Conservation (phyloP, 2,329 filamentous ascomycete genomes). For the Ophiocordyceps robertsii region DNA sequence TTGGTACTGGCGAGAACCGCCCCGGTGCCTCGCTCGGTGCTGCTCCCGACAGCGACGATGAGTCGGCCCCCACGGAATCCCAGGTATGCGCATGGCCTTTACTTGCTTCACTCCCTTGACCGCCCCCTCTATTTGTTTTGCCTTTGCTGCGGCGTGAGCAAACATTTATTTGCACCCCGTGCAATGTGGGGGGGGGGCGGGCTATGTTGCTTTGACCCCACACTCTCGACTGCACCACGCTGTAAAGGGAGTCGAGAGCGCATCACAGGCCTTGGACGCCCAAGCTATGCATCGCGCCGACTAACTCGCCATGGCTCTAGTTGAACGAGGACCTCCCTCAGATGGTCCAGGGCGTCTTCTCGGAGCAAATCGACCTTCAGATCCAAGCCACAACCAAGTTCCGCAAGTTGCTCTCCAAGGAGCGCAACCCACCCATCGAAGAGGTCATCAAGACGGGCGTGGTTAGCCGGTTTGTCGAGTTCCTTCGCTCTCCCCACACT, state of each 20-base stretch:
- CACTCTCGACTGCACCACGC: conserved; percentile 9
- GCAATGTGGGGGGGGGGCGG: conserved; percentile 19
- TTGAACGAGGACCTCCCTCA: conserved; percentile 94
- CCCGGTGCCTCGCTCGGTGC: conserved; percentile 75
- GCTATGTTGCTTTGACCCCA: conserved; percentile 12
- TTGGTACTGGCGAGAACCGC: conserved; percentile 66
- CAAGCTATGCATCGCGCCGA: neutral
- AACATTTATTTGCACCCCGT: conserved; percentile 5
- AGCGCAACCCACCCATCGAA: conserved; percentile 97
- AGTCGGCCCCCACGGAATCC: conserved; percentile 83
- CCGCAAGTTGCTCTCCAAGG: conserved; percentile 93
- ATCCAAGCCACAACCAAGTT: conserved; percentile 98
- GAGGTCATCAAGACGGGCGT: conserved; percentile 99
- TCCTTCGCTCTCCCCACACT: conserved; percentile 93
- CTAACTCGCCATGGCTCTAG: conserved; percentile 30
- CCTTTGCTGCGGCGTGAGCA: neutral
- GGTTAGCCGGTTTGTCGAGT: conserved; percentile 94
- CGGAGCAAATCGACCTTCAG: conserved; percentile 94
- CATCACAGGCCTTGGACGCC: too few relatives aligned
- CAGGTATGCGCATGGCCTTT: conserved; percentile 48
- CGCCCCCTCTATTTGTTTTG: conserved; percentile 1
- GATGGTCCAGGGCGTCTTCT: conserved; percentile 98
- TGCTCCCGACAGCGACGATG: conserved; percentile 93
- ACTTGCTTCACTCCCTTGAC: neutral
- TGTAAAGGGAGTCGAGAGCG: conserved; percentile 1